Base-by-base conservation (phyloP, 257 asterid species). In the Nicotiana paniculata region DNA sequence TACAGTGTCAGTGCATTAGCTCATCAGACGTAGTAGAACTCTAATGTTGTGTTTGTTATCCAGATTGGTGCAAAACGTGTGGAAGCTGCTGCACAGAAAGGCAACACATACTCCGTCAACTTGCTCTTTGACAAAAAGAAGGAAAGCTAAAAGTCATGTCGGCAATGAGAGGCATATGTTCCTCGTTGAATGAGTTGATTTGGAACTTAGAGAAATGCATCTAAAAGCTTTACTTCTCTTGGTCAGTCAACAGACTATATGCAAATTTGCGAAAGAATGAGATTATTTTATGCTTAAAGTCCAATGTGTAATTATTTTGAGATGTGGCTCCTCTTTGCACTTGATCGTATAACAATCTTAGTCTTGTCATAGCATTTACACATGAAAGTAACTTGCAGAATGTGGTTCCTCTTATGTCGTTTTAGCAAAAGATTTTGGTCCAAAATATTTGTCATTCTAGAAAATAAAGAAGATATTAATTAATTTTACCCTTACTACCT, bases 31-130 rank as follows among this genome's bases (percentile, higher is more conserved):
- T 9, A 74, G 26, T 48, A 74, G 79, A 43, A n/a, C 59, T 83
- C 66, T 69, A 30, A 28, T 4, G 62, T 30, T 55, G 28, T 48
- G 80, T 6, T 63, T 77, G 65, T 82, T 76, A 55, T 79, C 80
- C 77, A 95, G 99, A 85, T 95, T 83, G 99, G 99, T 69, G 95
- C 86, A 76, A 95, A 89, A 83, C 90, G 98, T 33, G 90, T 95
- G 63, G 93, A 89, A 81, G 96, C 88, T 74, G 98, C 98, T 10
- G 93, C 93, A 30, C 86, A 92, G 87, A 91, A 91, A 79, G 95
- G 97, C 83, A 91, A 93, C 87, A 85, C 96, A 64, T 95, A 95
- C 90, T 92, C 99, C 1, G 9, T 95, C 89, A 70, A 90, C 83
- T 89, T 95, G 88, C 97, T 95, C 63, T 91, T 93, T 32, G 94